Conservation (phyloP, 306 rosid species). For the Oemleria cerasiformis region DNA sequence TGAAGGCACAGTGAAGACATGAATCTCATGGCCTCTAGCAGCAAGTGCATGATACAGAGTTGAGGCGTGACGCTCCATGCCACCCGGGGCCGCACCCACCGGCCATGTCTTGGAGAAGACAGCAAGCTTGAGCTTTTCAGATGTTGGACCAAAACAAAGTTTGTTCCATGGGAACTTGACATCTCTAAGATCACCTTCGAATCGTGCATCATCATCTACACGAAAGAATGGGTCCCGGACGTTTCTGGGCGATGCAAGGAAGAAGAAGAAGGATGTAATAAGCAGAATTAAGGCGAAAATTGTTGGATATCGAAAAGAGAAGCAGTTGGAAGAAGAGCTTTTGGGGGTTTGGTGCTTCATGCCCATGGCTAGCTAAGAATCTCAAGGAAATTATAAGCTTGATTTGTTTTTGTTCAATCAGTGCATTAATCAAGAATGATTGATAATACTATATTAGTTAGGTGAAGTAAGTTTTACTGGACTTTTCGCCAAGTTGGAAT, state of each 20-base stretch:
- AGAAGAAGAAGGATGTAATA: conserved; percentile 20
- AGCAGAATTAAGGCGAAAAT: conserved; percentile 13
- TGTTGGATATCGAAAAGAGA: conserved; percentile 9
- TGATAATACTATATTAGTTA: background rate
- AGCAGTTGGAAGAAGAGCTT: conserved; percentile 11
- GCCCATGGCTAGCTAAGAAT: conserved; percentile 7
- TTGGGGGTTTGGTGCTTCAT: conserved; percentile 18
- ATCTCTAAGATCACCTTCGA: conserved; percentile 29
- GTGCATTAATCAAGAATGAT: background rate
- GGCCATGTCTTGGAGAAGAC: conserved; percentile 37
- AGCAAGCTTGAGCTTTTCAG: conserved; percentile 30
- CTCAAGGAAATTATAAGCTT: background rate
- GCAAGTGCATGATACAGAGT: conserved; percentile 30
- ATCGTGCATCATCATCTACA: conserved; percentile 6
- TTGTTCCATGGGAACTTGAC: conserved; percentile 32
- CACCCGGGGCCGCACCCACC: conserved; percentile 25
- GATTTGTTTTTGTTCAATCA: background rate
- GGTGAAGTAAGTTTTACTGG: background rate
- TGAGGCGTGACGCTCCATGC: conserved; percentile 37
- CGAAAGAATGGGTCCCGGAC: background rate
- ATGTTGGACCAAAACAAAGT: conserved; percentile 28
- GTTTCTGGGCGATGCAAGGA: conserved; percentile 14
- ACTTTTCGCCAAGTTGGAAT: background rate
- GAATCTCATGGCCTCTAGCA: conserved; percentile 26
- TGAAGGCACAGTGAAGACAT: conserved; percentile 32